Evolutionary conservation across 1,284 basidiomycete genomes (phyloP), one percentile per base, ranked within the genome.

Genomic region (Rhodotorula mucilaginosa): DNA sequence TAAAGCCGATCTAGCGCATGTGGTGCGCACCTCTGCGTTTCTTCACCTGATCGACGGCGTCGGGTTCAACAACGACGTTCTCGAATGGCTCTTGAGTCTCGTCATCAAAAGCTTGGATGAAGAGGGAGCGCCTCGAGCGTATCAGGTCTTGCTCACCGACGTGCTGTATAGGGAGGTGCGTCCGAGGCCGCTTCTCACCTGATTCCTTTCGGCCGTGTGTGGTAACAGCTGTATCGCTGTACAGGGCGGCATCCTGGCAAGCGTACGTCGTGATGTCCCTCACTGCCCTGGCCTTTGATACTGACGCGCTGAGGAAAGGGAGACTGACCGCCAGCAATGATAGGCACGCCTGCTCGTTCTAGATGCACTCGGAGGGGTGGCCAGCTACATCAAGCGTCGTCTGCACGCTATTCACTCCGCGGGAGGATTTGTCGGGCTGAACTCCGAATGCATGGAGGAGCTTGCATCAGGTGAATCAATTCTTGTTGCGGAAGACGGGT

Each of bases 361-460:
- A 78, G 85, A 87, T 70, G 85, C 89, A 1, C 86, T 89, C 12
- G 80, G 88, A 39, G 88, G 90, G 51, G 80, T 95, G 21, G 52
- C 83, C 6, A 79, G 74, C 49, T 81, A 83, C 69, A 79, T 93
- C 15, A 85, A 85, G 65, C 78, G 80, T 60, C 76, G 83, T 46
- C 96, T 92, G 92, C 80, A 90, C 67, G 85, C 84, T n/a, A 87
- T 94, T 49, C 85, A 90, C 23, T 87, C 89, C 67, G 87, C 88
- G 58, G 87, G 87, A n/a, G 92, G 91, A 0, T 96, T 97, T 78
- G 87, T 90, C 60, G 81, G 82, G 7, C 83, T 97, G 29, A 91
- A 96, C 62, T 85, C 86, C 10, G 96, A 93, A 92, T 88, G 90
- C 1, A 81, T 95, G 68, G 90, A 93, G 79, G 95, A 97, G 78